A percentile compares a stretch with the other conserved stretches of the same genome.
phyloP scores from a whole-genome alignment of 2,329 filamentous ascomycete species.

The Aureobasidium sp. region DNA sequence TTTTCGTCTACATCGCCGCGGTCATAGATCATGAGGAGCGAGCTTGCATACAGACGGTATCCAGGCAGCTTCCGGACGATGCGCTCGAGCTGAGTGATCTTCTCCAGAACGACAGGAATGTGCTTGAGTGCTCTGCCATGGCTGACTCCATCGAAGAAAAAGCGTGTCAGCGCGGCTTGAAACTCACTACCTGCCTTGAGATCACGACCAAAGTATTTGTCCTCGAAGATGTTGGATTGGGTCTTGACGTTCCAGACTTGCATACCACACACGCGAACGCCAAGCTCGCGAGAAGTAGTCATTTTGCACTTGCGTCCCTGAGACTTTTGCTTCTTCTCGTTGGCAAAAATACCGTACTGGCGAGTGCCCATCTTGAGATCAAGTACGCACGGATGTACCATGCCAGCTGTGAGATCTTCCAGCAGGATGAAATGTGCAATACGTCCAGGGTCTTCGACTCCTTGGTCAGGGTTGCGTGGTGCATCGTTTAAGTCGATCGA shows the following conservation, averaged over 20 bases:
- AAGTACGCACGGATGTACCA: constrained; percentile 93
- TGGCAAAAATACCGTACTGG: constrained; percentile 89
- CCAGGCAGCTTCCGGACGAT: constrained; percentile 73
- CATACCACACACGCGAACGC: constrained; percentile 88
- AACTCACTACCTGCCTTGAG: constrained; percentile 84
- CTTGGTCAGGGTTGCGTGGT: constrained; percentile 36
- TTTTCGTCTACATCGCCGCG: constrained; percentile 56
- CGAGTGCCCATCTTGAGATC: constrained; percentile 98
- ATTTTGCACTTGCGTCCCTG: constrained; percentile 87
- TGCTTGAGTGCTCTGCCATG: constrained; percentile 72
- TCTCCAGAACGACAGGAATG: constrained; percentile 78
- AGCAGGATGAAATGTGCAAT: constrained; percentile 89
- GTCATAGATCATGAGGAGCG: constrained; percentile 91
- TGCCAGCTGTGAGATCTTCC: constrained; percentile 90
- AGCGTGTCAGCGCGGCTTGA: constrained; percentile 75
- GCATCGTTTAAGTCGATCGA: constrained; percentile 22
- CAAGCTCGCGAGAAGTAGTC: constrained; percentile 84
- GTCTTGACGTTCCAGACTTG: constrained; percentile 88
- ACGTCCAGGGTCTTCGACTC: constrained; percentile 41
- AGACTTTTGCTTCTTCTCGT: constrained; percentile 83
- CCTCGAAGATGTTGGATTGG: constrained; percentile 85
- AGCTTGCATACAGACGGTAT: constrained; percentile 93
- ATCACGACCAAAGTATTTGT: constrained; percentile 93
- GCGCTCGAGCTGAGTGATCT: constrained; percentile 71
- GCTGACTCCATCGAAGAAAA: constrained; percentile 83